These are phyloP conservation scores for Colletotrichum eleusines DNA, from an alignment of 2,329 filamentous ascomycete genomes.

Conservation along the genomic window DNA sequence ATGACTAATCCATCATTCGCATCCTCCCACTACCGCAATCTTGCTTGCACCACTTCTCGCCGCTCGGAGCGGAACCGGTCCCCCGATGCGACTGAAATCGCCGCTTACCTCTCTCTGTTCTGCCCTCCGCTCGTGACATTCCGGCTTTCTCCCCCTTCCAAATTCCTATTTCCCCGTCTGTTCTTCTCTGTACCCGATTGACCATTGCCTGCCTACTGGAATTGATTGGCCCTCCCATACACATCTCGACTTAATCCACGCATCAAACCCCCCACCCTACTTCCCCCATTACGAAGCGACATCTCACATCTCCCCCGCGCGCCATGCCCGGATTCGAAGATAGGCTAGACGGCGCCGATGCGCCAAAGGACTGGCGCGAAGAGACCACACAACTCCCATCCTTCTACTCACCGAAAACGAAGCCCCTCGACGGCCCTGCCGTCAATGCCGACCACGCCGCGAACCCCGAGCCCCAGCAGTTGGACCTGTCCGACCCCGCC, in stretches of 20 bases:
- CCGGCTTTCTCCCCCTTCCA: neutral
- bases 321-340: constrained; percentile 45
- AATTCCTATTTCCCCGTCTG: too few species aligned
- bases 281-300: neutral
- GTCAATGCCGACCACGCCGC: constrained; percentile 40
- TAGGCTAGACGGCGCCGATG: constrained; percentile 40
- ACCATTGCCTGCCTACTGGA: constrained; percentile 7
- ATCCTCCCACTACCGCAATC: neutral
- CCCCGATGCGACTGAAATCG: constrained; percentile 26
- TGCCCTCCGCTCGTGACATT: neutral
- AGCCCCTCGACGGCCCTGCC: constrained; percentile 45
- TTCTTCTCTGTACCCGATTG: neutral
- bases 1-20: constrained; percentile 37
- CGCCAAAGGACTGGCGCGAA: constrained; percentile 46
- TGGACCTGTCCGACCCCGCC: constrained; percentile 39
- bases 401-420: constrained; percentile 60
- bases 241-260: constrained; percentile 1
- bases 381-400: constrained; percentile 57
- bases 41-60: constrained; percentile 27
- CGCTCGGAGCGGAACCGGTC: constrained; percentile 38
- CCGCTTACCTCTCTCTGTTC: neutral
- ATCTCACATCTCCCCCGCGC: neutral
- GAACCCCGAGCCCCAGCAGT: constrained; percentile 36
- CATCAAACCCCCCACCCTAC: constrained; percentile 16
- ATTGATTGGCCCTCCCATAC: constrained; percentile 19